phyloP scores from a whole-genome alignment of 164 flowering plant species.

The Macadamia integrifolia region DNA sequence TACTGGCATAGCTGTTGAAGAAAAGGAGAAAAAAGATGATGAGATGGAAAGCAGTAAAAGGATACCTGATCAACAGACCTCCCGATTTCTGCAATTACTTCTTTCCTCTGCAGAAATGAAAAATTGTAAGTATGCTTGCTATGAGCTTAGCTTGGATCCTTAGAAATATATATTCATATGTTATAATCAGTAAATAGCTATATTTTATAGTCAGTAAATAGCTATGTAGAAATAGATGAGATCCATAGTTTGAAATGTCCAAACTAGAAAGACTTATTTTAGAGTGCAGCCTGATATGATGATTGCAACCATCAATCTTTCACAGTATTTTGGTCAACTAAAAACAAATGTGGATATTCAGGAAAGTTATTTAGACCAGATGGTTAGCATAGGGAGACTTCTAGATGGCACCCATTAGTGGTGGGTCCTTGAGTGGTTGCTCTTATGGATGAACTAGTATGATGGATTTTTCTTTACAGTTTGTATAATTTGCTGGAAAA shows the following conservation, averaged over 20 bases:
- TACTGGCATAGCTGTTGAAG: conserved; percentile 30
- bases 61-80: conserved; percentile 30
- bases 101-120: conserved; percentile 47
- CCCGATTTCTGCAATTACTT: conserved; percentile 63
- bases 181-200: not conserved
- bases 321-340: conserved; percentile 2
- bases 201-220: not conserved
- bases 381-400: not conserved
- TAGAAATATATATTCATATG: not conserved
- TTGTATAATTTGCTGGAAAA: too few relatives aligned
- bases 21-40: conserved; percentile 20
- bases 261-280: not conserved
- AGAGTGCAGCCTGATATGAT: not conserved
- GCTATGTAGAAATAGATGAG: not conserved
- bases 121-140: conserved; percentile 52
- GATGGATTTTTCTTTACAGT: too few relatives aligned
- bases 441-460: too few relatives aligned
- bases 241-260: not conserved
- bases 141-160: not conserved
- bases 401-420: not conserved
- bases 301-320: not conserved
- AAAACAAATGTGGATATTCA: not conserved
- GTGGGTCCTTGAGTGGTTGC: not conserved
- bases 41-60: conserved; percentile 15
- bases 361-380: not conserved